Evolutionary conservation across 805 yeast genomes (phyloP), one percentile per base, ranked within the genome.

Genomic region (Grigorovia jiainica): DNA sequence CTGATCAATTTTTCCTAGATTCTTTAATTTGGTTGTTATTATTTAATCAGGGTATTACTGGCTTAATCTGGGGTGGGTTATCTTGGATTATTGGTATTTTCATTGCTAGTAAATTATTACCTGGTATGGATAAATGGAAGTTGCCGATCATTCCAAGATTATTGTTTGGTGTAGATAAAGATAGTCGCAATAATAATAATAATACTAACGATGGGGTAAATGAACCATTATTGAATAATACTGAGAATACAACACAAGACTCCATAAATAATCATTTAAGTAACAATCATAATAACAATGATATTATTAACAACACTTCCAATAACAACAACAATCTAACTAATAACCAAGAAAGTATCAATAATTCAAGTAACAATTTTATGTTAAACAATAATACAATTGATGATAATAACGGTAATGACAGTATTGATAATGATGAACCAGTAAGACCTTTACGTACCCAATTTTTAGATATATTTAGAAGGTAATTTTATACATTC

Each of bases 391-490:
- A 45, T 27, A 41, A 40, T 8, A 43, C 43, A 8, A 37, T 25
- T 19, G 21, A 33, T n/a, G n/a, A n/a, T n/a, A n/a, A n/a, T 9
- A 30, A 18, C 7, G 17, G 16, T n/a, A 16, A 27, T 5, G 39
- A 39, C 24, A 40, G 31, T 25, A 29, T 8, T 11, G 18, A 21
- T 21, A 67, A 67, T 16, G 82, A 75, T 43, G 78, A 78, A 15
- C 84, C 84, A 0, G 75, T 70, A 10, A 60, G 85, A 40, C 75
- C 84, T 0, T 59, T 79, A 29, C 78, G 82, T 2, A 67, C 73
- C 18, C 84, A 78, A 50, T 68, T 79, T 42, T 57, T 79, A 19
- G 80, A 78, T 55, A 73, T 80, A 0, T 78, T 79, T 49, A 66
- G 81, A 53, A 61, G 70, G 24, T 70, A 51, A 55, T 31, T n/a